Conservation (phyloP, 2,329 filamentous ascomycete genomes). For the Curvularia verruculosa region DNA sequence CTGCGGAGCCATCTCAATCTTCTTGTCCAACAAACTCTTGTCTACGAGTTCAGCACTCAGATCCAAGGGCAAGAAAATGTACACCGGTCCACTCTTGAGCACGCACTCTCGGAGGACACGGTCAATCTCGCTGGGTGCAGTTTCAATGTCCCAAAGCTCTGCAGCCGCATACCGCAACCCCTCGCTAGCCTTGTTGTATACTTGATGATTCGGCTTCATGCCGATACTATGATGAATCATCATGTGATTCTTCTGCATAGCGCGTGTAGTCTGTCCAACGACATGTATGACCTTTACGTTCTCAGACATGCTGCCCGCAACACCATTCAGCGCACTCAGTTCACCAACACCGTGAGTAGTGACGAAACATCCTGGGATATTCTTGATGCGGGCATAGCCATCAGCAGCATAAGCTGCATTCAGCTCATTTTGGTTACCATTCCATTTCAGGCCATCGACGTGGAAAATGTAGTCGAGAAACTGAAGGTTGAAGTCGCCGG, state of each 20-base stretch:
- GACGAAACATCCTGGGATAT: conserved; percentile 56
- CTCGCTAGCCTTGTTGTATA: conserved; percentile 50
- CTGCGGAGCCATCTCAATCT: conserved; percentile 44
- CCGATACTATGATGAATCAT: conserved; percentile 57
- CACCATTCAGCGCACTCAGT: conserved; percentile 53
- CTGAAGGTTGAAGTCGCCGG: conserved; percentile 56
- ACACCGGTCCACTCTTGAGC: conserved; percentile 51
- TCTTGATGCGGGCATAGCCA: conserved; percentile 63
- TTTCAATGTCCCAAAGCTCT: conserved; percentile 49
- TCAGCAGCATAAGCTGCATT: conserved; percentile 65
- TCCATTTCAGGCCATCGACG: conserved; percentile 50
- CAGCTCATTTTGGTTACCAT: conserved; percentile 64
- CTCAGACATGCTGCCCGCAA: conserved; percentile 54
- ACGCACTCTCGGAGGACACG: conserved; percentile 53
- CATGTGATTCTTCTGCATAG: conserved; percentile 51
- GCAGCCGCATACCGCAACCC: conserved; percentile 49
- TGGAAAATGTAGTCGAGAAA: conserved; percentile 53
- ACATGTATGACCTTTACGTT: conserved; percentile 55
- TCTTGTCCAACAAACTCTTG: conserved; percentile 43
- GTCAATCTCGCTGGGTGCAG: conserved; percentile 52
- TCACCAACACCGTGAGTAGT: conserved; percentile 68
- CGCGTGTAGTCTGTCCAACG: conserved; percentile 52
- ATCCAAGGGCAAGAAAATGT: conserved; percentile 54
- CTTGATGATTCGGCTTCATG: conserved; percentile 49
- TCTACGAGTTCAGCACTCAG: conserved; percentile 48